Percentiles rank a stretch among this genome's conserved stretches.
Evolutionary conservation across 305 asterid genomes (phyloP).

Genomic region (Coffea humblotiana): DNA sequence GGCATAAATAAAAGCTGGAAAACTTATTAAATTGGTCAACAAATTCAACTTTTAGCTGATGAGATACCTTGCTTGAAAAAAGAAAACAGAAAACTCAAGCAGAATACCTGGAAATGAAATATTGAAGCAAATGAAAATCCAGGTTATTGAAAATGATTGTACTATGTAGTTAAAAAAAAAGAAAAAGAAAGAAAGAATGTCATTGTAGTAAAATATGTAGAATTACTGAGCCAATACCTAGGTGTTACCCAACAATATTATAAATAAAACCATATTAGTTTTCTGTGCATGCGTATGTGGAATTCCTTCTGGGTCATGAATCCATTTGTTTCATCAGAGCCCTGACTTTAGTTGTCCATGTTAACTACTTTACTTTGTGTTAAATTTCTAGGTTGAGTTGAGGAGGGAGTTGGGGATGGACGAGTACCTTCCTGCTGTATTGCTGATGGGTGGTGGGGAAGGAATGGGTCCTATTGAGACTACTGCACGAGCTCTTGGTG

Average conservation of each 20-base stretch:
- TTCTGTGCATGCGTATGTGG: background rate
- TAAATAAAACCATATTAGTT: background rate
- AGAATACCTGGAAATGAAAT: background rate
- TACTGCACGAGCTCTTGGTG: constrained; percentile 87
- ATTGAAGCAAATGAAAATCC: background rate
- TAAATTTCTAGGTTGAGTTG: constrained; percentile 56
- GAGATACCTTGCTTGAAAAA: background rate
- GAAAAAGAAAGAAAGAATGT: background rate
- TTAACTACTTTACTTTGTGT: constrained; percentile 3
- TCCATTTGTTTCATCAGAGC: background rate
- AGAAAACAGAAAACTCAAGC: background rate
- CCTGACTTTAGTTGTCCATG: background rate
- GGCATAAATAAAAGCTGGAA: background rate
- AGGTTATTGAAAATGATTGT: background rate
- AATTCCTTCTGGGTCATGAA: no score
- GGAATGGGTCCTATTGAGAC: constrained; percentile 99
- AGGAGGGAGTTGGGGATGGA: constrained; percentile 87
- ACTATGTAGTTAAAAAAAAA: no score
- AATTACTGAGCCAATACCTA: background rate
- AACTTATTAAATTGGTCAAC: background rate
- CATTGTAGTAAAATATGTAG: background rate
- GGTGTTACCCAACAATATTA: background rate
- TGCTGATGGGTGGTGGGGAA: constrained; percentile 98
- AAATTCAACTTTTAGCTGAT: background rate
- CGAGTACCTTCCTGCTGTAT: constrained; percentile 79